Evolutionary conservation across 2,329 filamentous ascomycete genomes (phyloP), one percentile per base, ranked within the genome.

Genomic region (Colletotrichum sojae): DNA sequence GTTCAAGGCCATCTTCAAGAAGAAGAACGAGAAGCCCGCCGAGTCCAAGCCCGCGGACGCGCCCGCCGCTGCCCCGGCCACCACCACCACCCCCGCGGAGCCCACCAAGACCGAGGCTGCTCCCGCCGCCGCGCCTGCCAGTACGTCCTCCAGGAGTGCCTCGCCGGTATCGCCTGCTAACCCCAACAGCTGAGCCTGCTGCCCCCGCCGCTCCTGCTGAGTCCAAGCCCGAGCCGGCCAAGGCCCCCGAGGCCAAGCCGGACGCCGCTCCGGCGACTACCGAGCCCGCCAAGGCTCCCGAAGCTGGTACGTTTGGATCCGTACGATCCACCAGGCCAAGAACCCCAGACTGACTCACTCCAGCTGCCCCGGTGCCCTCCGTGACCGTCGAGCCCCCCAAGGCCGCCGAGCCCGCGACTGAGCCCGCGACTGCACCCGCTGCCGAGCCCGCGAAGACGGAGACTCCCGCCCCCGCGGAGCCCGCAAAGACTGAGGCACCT

Each of bases 1-100:
- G 84, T 76, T 89, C 76, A 86, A 84, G 83, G 79, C 80, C 71
- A 78, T 81, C 78, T 85, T 87, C 81, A 85, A 84, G 79, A 86
- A 84, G 78, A 84, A 82, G 79, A 61, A 69, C 49, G 75, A 79
- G 53, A 62, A 60, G 60, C 59, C 72, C 31, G 58, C 71, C 52
- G 76, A 75, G 60, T 65, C 75, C n/a, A 75, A 55, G 57, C 63
- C 61, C 39, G 78, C 73, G 40, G 69, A 74, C 40, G 76, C 77
- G 52, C 68, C 78, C 20, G 76, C 72, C 6, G 75, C 72, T 54
- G 65, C 73, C 53, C 73, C 78, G 22, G 72, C 75, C 40, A 69
- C 73, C 13, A 65, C 73, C 31, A 71, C 79, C 40, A 67, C 74
- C 60, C 73, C 74, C 75, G 72, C 75, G 5, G 76, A 78, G 53